Conservation (phyloP, 83 land plant species). For the Thuja plicata region DNA sequence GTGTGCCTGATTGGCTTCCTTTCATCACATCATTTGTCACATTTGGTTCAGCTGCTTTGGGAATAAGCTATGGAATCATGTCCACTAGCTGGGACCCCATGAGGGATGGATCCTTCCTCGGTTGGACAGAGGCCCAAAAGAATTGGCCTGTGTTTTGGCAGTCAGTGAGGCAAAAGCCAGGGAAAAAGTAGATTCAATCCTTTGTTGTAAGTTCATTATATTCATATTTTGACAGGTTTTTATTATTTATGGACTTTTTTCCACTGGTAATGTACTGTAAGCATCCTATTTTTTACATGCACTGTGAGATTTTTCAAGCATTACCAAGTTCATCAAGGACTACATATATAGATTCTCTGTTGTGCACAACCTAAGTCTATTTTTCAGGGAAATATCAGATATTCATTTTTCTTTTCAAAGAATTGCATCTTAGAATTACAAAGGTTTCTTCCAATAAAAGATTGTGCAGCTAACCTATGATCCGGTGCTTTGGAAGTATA, state of each 20-base stretch:
- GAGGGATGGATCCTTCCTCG: conserved; percentile 48
- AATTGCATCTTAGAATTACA: not conserved
- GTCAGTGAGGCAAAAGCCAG: conserved; percentile 10
- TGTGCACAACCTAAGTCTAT: not conserved
- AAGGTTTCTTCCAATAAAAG: not conserved
- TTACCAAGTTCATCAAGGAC: not conserved
- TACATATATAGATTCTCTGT: not conserved
- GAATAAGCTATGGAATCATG: conserved; percentile 57
- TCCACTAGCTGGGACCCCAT: conserved; percentile 54
- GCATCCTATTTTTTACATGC: not conserved
- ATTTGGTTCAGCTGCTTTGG: conserved; percentile 53
- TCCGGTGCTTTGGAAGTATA: not conserved
- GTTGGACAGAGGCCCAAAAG: conserved; percentile 45
- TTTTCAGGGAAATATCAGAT: not conserved
- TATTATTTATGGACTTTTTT: not conserved
- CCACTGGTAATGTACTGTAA: not conserved
- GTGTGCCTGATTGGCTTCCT: conserved; percentile 56
- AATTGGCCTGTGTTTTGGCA: conserved; percentile 75
- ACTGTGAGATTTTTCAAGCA: not conserved
- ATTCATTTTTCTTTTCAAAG: not conserved
- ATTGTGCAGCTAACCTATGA: too few relatives aligned
- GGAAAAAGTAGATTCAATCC: not conserved
- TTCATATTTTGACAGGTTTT: not conserved
- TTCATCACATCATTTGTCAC: conserved; percentile 30
- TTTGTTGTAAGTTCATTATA: not conserved